Conservation (phyloP, 352 stramenopile species). For the Phytophthora constricta region DNA sequence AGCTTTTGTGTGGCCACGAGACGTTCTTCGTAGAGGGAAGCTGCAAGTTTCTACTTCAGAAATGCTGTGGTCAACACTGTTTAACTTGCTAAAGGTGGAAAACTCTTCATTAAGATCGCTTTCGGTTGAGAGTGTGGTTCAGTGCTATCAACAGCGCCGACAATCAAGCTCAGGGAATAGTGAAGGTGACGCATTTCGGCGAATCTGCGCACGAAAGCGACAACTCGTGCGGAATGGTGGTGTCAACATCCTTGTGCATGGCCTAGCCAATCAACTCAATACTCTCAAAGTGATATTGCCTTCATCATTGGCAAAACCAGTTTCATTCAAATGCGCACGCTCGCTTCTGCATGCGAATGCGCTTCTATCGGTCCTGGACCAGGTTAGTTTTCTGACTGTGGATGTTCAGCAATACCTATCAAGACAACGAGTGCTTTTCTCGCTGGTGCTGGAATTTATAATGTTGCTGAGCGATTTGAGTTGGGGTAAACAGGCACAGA, state of each 20-base stretch:
- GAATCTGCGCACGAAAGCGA: conserved; percentile 41
- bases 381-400: conserved; percentile 62
- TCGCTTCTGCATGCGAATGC: conserved; percentile 48
- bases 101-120: neutral
- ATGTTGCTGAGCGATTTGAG: conserved; percentile 40
- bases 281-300: conserved; percentile 10
- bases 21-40: conserved; percentile 46
- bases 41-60: conserved; percentile 35
- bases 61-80: conserved; percentile 43
- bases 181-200: conserved; percentile 33
- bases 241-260: conserved; percentile 33
- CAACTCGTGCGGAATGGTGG: conserved; percentile 52
- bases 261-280: conserved; percentile 12
- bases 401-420: conserved; percentile 63
- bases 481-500: conserved; percentile 34
- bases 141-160: conserved; percentile 9
- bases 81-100: conserved; percentile 60
- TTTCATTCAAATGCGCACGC: conserved; percentile 22
- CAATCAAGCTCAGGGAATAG: conserved; percentile 14
- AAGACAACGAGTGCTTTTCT: conserved; percentile 38
- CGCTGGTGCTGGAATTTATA: conserved; percentile 48
- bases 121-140: neutral
- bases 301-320: neutral
- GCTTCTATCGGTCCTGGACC: conserved; percentile 67
- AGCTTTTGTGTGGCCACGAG: conserved; percentile 37